A percentile compares a stretch with the other conserved stretches of the same genome.
Conservation (phyloP, 331 rosid genomes). For the Pyrus hybrid region DNA sequence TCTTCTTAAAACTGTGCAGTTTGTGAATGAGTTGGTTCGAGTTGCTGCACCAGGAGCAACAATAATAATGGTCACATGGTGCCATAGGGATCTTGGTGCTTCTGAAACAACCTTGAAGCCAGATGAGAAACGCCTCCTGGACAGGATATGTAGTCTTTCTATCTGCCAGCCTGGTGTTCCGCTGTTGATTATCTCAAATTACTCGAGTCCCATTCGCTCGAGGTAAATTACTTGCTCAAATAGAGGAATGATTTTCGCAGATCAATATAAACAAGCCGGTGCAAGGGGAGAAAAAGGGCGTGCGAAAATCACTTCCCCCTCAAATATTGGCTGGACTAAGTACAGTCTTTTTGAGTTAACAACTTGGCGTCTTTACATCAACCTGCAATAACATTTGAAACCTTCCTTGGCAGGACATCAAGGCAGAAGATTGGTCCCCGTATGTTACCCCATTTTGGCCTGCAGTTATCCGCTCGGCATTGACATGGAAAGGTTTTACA, state of each 20-base stretch:
- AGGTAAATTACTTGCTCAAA: constrained; percentile 29
- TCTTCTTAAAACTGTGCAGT: constrained; percentile 32
- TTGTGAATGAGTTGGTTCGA: constrained; percentile 72
- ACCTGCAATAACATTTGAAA: no score
- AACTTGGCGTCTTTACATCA: not conserved
- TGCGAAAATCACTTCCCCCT: not conserved
- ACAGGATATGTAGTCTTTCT: constrained; percentile 66
- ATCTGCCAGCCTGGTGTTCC: constrained; percentile 96
- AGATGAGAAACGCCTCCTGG: constrained; percentile 62
- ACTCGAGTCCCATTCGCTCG: constrained; percentile 42
- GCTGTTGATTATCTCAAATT: constrained; percentile 67
- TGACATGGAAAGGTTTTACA: constrained; percentile 75
- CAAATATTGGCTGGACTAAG: not conserved
- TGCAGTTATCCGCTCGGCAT: constrained; percentile 78
- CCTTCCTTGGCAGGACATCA: constrained; percentile 46
- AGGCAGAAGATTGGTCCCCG: constrained; percentile 77
- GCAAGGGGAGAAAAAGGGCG: not conserved
- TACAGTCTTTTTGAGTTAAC: not conserved
- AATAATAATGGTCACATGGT: constrained; percentile 85
- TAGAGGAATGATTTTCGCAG: not conserved
- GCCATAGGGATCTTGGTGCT: constrained; percentile 79
- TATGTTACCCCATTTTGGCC: constrained; percentile 96
- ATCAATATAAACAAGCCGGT: not conserved
- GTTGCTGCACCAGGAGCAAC: constrained; percentile 89
- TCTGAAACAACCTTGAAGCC: constrained; percentile 47